Conservation (phyloP, 2,329 filamentous ascomycete genomes). For the Oidium heveae region DNA sequence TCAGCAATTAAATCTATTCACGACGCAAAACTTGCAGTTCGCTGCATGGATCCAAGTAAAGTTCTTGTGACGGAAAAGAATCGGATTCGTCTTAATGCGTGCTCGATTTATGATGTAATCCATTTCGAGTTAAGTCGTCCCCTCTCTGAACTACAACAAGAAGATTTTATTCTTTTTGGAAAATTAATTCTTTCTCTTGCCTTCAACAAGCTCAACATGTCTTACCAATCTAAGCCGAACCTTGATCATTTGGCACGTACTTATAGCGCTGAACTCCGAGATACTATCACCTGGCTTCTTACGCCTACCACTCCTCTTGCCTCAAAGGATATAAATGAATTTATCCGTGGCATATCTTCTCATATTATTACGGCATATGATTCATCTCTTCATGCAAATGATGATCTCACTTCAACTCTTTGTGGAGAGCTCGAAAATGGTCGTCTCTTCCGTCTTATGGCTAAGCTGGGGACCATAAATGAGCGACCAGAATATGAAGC, state of each 20-base stretch:
- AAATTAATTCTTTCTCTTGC: slow-evolving; percentile 63
- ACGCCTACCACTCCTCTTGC: slow-evolving; percentile 30
- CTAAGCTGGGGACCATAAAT: slow-evolving; percentile 72
- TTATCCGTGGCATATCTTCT: slow-evolving; percentile 52
- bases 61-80: slow-evolving; percentile 79
- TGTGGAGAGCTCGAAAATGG: slow-evolving; percentile 74
- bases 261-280: slow-evolving; percentile 56
- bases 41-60: slow-evolving; percentile 69
- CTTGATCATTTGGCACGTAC: slow-evolving; percentile 52
- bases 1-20: slow-evolving; percentile 77
- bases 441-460: slow-evolving; percentile 48
- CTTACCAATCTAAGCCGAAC: slow-evolving; percentile 34
- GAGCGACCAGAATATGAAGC: slow-evolving; percentile 70
- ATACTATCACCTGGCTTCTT: slow-evolving; percentile 62
- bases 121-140: slow-evolving; percentile 49
- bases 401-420: slow-evolving; percentile 47
- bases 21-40: slow-evolving; percentile 51
- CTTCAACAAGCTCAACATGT: slow-evolving; percentile 32
- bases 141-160: slow-evolving; percentile 55
- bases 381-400: slow-evolving; percentile 51
- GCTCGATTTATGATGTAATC: slow-evolving; percentile 71
- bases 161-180: slow-evolving; percentile 69
- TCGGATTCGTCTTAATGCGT: slow-evolving; percentile 66
- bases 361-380: slow-evolving; percentile 57
- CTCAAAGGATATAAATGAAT: slow-evolving; percentile 51